Evolutionary conservation across 2,329 filamentous ascomycete genomes (phyloP).

Genomic region (Berkeleyomyces rouxiae): DNA sequence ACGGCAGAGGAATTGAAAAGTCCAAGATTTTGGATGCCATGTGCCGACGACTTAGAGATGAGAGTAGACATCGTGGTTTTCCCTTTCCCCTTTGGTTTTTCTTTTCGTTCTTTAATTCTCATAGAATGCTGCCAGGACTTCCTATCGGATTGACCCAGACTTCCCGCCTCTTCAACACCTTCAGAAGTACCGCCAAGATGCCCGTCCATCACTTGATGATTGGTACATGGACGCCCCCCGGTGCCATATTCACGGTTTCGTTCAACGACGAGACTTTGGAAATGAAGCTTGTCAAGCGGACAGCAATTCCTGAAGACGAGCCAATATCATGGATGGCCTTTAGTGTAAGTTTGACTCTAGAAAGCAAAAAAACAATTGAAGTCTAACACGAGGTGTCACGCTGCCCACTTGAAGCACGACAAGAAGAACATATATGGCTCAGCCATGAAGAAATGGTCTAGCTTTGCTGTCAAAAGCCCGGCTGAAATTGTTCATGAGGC

Average conservation of each 20-base stretch:
- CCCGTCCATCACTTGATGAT: constrained; percentile 76
- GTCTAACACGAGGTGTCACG: constrained; percentile 4
- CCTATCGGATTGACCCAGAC: not conserved
- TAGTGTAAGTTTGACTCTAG: constrained; percentile 39
- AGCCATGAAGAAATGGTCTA: constrained; percentile 87
- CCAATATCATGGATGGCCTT: constrained; percentile 92
- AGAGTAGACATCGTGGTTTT: not conserved
- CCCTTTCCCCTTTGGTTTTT: not conserved
- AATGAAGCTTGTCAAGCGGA: constrained; percentile 61
- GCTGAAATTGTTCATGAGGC: constrained; percentile 59
- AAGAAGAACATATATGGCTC: constrained; percentile 78
- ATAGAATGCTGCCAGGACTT: not conserved
- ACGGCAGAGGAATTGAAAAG: not conserved
- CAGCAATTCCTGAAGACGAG: constrained; percentile 64
- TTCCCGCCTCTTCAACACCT: not conserved
- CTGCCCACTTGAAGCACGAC: constrained; percentile 41
- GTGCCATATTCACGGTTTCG: constrained; percentile 74
- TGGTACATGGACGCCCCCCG: constrained; percentile 79
- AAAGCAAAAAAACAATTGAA: no score
- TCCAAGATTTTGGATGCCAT: not conserved
- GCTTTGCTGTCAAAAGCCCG: constrained; percentile 59
- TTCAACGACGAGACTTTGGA: constrained; percentile 72
- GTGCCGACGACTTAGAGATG: not conserved
- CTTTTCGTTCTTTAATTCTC: not conserved
- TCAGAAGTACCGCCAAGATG: constrained; percentile 33